Conservation (phyloP, 2,329 filamentous ascomycete species). For the Chalaropsis ovoidea region DNA sequence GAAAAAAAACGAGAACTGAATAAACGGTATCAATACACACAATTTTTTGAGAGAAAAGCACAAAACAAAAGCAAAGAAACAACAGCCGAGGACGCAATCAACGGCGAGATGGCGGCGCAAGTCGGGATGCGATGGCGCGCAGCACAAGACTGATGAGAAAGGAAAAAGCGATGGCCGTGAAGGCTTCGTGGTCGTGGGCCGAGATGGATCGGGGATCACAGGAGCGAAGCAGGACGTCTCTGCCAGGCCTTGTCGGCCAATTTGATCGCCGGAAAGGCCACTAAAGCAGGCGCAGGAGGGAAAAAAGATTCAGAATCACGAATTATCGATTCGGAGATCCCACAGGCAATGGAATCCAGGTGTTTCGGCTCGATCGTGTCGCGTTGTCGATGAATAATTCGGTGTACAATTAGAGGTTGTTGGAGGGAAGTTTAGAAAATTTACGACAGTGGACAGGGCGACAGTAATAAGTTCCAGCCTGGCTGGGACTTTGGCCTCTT, state of each 20-base stretch:
- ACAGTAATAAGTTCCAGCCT: constrained; percentile 24
- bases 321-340: constrained; percentile 24
- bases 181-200: not conserved
- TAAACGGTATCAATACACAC: constrained; percentile 14
- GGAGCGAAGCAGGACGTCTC: constrained; percentile 20
- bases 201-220: constrained; percentile 16
- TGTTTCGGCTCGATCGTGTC: constrained; percentile 23
- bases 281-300: not conserved
- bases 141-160: constrained; percentile 3
- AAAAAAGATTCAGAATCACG: constrained; percentile 15
- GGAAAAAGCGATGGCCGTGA: constrained; percentile 7
- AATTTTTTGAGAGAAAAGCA: constrained; percentile 14
- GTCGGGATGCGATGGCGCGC: constrained; percentile 3
- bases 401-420: constrained; percentile 20
- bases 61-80: constrained; percentile 12
- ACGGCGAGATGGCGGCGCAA: not conserved
- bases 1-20: constrained; percentile 5
- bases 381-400: constrained; percentile 20
- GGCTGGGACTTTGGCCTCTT: constrained; percentile 24
- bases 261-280: constrained; percentile 9
- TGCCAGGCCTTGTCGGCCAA: constrained; percentile 22
- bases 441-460: constrained; percentile 25
- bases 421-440: constrained; percentile 26
- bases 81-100: not conserved
- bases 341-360: constrained; percentile 22